These are phyloP conservation scores for Paraconiothyrium sp. DNA, from an alignment of 2,329 filamentous ascomycete genomes.

Conservation along the genomic window DNA sequence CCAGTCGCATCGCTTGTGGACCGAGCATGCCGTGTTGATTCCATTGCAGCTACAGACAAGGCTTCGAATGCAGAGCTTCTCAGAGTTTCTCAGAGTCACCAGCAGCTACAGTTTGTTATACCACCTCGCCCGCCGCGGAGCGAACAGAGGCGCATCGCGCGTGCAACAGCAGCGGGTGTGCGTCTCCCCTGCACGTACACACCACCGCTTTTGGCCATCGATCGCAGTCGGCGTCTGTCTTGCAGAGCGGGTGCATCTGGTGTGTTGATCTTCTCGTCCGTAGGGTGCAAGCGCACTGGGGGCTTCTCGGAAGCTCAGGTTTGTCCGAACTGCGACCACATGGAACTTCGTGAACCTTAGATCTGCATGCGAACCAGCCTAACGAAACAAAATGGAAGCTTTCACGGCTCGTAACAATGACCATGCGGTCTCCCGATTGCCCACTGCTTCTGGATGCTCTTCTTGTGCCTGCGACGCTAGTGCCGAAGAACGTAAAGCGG, in stretches of 20 bases:
- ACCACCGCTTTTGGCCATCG: not conserved
- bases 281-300: slow-evolving; percentile 27
- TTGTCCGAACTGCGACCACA: slow-evolving; percentile 44
- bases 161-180: slow-evolving; percentile 1
- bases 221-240: not conserved
- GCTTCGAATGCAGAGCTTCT: too few relatives aligned
- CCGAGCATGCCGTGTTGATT: too few relatives aligned
- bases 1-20: too few relatives aligned
- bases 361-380: slow-evolving; percentile 24
- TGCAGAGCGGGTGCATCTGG: not conserved
- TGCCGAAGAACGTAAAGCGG: slow-evolving; percentile 42
- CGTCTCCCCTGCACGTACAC: not conserved
- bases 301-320: slow-evolving; percentile 34
- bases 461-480: slow-evolving; percentile 38
- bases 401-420: slow-evolving; percentile 22
- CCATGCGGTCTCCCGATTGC: slow-evolving; percentile 21
- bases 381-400: slow-evolving; percentile 14
- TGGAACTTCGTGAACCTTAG: slow-evolving; percentile 20
- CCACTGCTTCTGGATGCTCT: slow-evolving; percentile 21
- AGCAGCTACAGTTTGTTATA: not conserved
- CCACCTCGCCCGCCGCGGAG: slow-evolving; percentile 3
- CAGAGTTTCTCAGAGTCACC: not conserved
- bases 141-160: slow-evolving; percentile 16
- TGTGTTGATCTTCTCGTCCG: slow-evolving; percentile 19
- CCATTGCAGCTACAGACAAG: not conserved